Base-by-base conservation (phyloP, 164 flowering plant species). In the Pachysandra terminalis region DNA sequence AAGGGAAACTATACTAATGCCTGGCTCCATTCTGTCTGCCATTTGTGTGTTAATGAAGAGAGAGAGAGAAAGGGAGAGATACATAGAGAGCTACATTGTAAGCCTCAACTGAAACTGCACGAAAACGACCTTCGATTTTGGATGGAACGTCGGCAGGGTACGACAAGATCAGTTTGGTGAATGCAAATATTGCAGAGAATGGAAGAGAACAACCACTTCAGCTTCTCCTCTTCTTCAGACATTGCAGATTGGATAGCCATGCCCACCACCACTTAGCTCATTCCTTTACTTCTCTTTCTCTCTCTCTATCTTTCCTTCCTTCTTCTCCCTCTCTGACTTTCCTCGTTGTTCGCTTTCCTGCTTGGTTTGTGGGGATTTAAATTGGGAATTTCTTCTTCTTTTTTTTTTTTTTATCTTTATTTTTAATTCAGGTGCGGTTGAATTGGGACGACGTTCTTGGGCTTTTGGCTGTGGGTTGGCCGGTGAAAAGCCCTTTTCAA, bases 11-110 rank as follows among this genome's bases (percentile, higher is more conserved):
- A 68, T 68, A 73, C 74, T 32, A 32, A 3, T 85, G 89, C 89
- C 89, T 85, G 91, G 91, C 91, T 87, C 83, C 85, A 82, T 78
- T 87, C 89, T 87, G 89, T 85, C 76, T 87, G 91, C 89, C 91
- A 71, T 75, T 79, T 74, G 60, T 67, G 71, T 70, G 61, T 63
- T 75, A 78, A 64, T n/a, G n/a, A n/a, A n/a, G n/a, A n/a, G n/a
- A n/a, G n/a, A n/a, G n/a, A n/a, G n/a, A n/a, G 56, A 60, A 66
- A 69, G 70, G 57, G 75, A 78, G 72, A 66, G 73, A 68, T 62
- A 72, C 60, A 79, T 64, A 75, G 73, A 80, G 68, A 75, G 73
- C 89, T 81, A 82, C 89, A 85, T 82, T 85, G 82, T 68, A 60
- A 68, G 68, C 67, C 76, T 74, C 79, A 80, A 63, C 75, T 54